phyloP scores from a whole-genome alignment of 495 filamentous ascomycete genomes.

The Penicillium maclennaniae region DNA sequence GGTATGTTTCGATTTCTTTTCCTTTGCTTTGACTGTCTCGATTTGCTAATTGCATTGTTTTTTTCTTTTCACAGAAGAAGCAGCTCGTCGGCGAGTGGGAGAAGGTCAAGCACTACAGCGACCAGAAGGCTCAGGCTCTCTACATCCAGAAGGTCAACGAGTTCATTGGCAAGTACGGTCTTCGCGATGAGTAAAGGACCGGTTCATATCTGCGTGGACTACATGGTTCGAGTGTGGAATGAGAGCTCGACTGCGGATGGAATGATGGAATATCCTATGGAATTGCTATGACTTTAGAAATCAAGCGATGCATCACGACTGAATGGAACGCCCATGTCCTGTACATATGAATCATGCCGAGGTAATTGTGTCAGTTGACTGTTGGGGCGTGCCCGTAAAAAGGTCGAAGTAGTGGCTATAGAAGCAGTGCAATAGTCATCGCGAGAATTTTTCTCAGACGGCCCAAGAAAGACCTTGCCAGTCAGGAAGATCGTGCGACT shows the following conservation, averaged over 20 bases:
- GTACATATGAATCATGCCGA: constrained; percentile 11
- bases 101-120: constrained; percentile 53
- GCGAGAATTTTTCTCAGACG: constrained; percentile 3
- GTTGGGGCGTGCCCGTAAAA: background rate
- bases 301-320: constrained; percentile 17
- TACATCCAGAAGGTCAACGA: constrained; percentile 70
- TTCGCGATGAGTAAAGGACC: constrained; percentile 19
- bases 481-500: constrained; percentile 58
- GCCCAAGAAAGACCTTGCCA: constrained; percentile 61
- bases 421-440: background rate
- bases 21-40: background rate
- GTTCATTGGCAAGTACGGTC: constrained; percentile 64
- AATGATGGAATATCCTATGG: constrained; percentile 6
- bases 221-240: background rate
- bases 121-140: constrained; percentile 63
- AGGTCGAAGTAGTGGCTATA: background rate
- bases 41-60: constrained; percentile 1
- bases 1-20: constrained; percentile 33
- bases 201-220: background rate
- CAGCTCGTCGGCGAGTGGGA: constrained; percentile 76
- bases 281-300: constrained; percentile 6
- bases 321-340: constrained; percentile 1
- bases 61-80: constrained; percentile 55
- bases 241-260: background rate
- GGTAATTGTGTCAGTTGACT: background rate